Conservation (phyloP, 805 yeast genomes). For the Candida vaughaniae region DNA sequence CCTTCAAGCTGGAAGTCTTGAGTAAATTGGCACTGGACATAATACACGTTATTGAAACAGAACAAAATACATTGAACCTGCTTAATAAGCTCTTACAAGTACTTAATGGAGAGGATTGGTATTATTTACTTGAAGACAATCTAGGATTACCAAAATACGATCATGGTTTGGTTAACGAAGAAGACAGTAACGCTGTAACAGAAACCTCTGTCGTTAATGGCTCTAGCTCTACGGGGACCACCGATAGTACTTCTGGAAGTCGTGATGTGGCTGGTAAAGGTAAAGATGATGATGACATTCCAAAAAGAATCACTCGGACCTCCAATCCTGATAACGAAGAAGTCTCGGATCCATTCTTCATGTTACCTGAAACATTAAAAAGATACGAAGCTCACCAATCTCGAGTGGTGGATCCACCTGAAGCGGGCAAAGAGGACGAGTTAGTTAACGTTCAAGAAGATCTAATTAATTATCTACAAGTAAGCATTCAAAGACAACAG, state of each 20-base stretch:
- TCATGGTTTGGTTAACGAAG: slow-evolving; percentile 46
- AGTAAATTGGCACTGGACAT: slow-evolving; percentile 65
- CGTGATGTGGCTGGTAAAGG: slow-evolving; percentile 6
- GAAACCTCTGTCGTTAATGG: neutral
- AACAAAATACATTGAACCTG: slow-evolving; percentile 73
- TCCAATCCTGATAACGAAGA: slow-evolving; percentile 14
- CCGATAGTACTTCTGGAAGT: slow-evolving; percentile 1
- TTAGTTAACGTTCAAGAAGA: slow-evolving; percentile 61
- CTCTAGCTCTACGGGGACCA: neutral
- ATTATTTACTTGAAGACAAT: slow-evolving; percentile 59
- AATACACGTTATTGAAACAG: slow-evolving; percentile 74
- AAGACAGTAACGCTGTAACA: neutral
- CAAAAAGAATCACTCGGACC: slow-evolving; percentile 10
- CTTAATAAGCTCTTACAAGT: slow-evolving; percentile 71
- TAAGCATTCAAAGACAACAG: slow-evolving; percentile 53
- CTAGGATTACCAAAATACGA: slow-evolving; percentile 69
- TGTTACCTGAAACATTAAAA: slow-evolving; percentile 52
- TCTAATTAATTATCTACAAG: slow-evolving; percentile 41
- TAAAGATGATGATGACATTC: slow-evolving; percentile 20
- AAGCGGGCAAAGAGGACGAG: slow-evolving; percentile 25
- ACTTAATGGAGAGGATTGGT: slow-evolving; percentile 85
- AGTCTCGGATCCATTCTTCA: slow-evolving; percentile 43
- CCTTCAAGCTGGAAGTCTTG: slow-evolving; percentile 56
- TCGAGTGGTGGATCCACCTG: slow-evolving; percentile 21
- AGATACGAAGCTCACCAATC: slow-evolving; percentile 25